These are phyloP conservation scores for Schoenoplectus tabernaemontani DNA, from an alignment of 202 grass and related monocot genomes.

Conservation along the genomic window DNA sequence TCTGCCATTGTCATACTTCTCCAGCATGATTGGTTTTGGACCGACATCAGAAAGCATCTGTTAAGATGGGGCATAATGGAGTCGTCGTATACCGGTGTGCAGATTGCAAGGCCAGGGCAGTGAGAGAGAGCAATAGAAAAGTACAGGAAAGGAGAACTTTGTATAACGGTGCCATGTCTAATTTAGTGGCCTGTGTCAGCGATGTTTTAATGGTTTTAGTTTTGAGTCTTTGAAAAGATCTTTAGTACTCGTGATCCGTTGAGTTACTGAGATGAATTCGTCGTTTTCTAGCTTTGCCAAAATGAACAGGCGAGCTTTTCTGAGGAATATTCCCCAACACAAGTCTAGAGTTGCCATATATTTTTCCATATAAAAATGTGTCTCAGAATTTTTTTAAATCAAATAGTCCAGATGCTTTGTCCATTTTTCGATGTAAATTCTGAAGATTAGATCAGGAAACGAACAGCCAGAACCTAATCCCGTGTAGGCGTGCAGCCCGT, in stretches of 20 bases:
- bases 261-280: background rate
- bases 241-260: background rate
- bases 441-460: no score
- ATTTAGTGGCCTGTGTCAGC: background rate
- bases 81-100: slow-evolving; percentile 19
- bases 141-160: background rate
- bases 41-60: background rate
- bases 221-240: background rate
- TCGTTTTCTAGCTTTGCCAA: background rate
- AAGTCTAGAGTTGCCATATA: no score
- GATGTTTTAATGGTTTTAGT: slow-evolving; percentile 3
- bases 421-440: no score
- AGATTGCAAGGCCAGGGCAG: background rate
- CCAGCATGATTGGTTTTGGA: background rate
- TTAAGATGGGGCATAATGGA: background rate
- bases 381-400: background rate
- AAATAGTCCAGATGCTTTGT: background rate
- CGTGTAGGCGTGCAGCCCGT: no score
- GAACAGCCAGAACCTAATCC: background rate
- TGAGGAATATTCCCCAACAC: background rate
- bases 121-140: slow-evolving; percentile 3
- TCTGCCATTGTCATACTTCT: slow-evolving; percentile 23
- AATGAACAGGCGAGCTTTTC: background rate
- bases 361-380: background rate
- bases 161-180: slow-evolving; percentile 3